Conservation (phyloP, 305 asterid species). For the Solanum chacoense region DNA sequence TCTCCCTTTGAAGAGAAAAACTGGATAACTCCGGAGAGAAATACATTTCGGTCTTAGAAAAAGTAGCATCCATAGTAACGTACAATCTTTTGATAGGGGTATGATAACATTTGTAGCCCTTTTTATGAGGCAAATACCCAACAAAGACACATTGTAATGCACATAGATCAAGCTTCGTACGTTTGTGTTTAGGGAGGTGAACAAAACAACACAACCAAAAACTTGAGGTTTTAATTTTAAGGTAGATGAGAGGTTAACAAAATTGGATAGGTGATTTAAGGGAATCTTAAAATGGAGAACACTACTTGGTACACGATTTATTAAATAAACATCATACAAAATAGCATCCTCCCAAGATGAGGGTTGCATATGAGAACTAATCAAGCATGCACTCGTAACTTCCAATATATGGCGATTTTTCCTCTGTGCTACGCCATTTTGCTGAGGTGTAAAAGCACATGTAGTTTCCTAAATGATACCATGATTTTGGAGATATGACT, state of each 20-base stretch:
- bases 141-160: not conserved
- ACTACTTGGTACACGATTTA: not conserved
- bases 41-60: not conserved
- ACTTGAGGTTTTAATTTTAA: not conserved
- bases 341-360: not conserved
- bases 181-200: not conserved
- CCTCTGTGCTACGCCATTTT: not conserved
- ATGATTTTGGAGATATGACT: not conserved
- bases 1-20: not conserved
- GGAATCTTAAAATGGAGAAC: not conserved
- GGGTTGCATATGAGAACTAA: not conserved
- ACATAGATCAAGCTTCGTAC: not conserved
- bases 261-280: not conserved
- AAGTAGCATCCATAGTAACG: not conserved
- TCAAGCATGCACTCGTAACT: not conserved
- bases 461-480: not conserved
- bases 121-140: not conserved
- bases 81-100: not conserved
- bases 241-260: not conserved
- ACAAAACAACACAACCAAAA: not conserved
- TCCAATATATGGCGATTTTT: not conserved
- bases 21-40: not conserved
- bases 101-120: not conserved
- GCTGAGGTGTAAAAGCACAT: not conserved
- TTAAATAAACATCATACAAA: not conserved